These are phyloP conservation scores for Diphasiastrum complanatum DNA, from an alignment of 83 land plant species.

Conservation along the genomic window DNA sequence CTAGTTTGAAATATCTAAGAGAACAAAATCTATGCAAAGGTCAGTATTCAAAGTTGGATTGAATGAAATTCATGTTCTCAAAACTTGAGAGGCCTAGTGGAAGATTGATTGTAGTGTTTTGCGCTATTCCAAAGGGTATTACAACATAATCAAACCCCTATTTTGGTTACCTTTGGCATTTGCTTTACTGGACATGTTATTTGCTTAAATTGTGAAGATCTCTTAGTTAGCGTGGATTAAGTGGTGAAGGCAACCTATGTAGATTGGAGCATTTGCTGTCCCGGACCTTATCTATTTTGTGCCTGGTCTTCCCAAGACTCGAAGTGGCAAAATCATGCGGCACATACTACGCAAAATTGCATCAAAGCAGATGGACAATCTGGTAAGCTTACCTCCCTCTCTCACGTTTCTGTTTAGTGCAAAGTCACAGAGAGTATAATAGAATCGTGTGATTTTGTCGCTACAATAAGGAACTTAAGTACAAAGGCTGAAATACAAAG, in stretches of 20 bases:
- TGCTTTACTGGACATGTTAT: no score
- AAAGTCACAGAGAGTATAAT: background rate
- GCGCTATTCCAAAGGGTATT: background rate
- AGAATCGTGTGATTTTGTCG: background rate
- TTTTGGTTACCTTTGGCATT: no score
- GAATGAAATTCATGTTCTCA: no score
- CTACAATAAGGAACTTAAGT: background rate
- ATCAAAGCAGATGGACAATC: slow-evolving; percentile 7
- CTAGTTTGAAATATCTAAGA: no score
- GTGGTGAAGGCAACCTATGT: no score
- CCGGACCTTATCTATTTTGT: slow-evolving; percentile 24
- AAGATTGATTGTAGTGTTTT: no score
- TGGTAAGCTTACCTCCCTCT: slow-evolving; percentile 11
- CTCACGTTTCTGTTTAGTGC: background rate
- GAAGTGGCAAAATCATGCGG: slow-evolving; percentile 36
- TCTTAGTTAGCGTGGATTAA: no score
- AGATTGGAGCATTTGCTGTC: slow-evolving; percentile 34
- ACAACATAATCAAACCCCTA: background rate
- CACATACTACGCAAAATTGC: slow-evolving; percentile 29
- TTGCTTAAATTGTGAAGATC: no score
- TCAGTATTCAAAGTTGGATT: no score
- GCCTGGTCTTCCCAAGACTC: slow-evolving; percentile 31
- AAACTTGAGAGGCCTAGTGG: no score
- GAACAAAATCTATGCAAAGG: no score
- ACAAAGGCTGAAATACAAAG: no score